A percentile compares a stretch with the other conserved stretches of the same genome.
Conservation (phyloP, 345 rosid genomes). For the Euphorbia peplus region DNA sequence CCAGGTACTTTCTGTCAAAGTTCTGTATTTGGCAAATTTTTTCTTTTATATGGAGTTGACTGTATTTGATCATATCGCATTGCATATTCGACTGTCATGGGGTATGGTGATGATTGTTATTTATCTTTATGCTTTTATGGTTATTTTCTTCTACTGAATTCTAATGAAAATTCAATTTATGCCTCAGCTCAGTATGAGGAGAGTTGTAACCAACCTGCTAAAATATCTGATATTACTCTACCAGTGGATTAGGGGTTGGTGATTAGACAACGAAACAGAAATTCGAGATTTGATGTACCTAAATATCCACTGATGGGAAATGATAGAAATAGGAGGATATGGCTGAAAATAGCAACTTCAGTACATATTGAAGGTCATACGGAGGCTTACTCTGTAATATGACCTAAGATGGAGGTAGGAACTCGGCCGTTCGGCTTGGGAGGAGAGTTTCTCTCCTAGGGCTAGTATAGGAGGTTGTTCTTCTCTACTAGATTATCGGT, state of each 20-base stretch:
- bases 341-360: background rate
- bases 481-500: no score
- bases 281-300: background rate
- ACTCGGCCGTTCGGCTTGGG: no score
- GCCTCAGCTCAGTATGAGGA: background rate
- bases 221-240: background rate
- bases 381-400: background rate
- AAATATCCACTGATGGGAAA: background rate
- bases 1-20: constrained; percentile 52
- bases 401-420: background rate
- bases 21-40: background rate
- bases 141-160: no score
- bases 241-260: background rate
- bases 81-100: background rate
- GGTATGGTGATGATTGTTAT: background rate
- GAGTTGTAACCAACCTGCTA: background rate
- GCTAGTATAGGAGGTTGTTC: no score
- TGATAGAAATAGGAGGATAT: background rate
- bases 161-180: background rate
- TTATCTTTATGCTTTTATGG: background rate
- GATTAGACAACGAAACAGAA: constrained; percentile 2
- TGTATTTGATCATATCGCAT: background rate
- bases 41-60: background rate
- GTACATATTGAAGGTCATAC: background rate
- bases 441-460: no score